These are phyloP conservation scores for Thelonectria discophora DNA, from an alignment of 2,329 filamentous ascomycete genomes.

Conservation along the genomic window DNA sequence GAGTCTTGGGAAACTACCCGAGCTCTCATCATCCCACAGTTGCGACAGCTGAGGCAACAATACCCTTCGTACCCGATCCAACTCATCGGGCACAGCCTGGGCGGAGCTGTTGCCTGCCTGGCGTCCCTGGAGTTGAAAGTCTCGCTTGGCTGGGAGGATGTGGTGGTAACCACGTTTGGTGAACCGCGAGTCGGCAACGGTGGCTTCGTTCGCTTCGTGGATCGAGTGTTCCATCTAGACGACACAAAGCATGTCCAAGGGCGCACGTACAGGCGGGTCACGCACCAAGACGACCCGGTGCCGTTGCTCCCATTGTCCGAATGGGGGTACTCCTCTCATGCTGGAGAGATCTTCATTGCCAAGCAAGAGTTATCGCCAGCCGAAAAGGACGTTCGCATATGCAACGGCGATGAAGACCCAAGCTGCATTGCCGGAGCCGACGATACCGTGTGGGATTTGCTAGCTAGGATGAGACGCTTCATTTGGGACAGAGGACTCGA, in stretches of 20 bases:
- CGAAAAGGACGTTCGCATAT: conserved; percentile 73
- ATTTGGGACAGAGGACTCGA: conserved; percentile 39
- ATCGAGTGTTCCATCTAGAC: conserved; percentile 59
- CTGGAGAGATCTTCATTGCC: conserved; percentile 86
- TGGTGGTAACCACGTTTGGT: conserved; percentile 89
- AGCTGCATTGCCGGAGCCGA: conserved; percentile 74
- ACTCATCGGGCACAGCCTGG: conserved; percentile 89
- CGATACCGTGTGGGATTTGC: conserved; percentile 46
- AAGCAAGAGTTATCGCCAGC: conserved; percentile 75
- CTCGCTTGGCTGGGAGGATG: conserved; percentile 76
- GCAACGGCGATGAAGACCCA: conserved; percentile 75
- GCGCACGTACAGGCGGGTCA: conserved; percentile 76
- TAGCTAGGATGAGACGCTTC: conserved; percentile 39
- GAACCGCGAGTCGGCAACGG: conserved; percentile 76
- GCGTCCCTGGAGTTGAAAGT: conserved; percentile 82
- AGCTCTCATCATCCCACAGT: conserved; percentile 70
- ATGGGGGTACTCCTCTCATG: conserved; percentile 88
- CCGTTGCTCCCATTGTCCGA: conserved; percentile 85
- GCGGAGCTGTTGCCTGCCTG: conserved; percentile 89
- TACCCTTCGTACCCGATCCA: conserved; percentile 79
- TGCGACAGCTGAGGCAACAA: conserved; percentile 66
- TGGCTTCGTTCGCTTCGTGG: conserved; percentile 64
- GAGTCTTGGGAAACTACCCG: conserved; percentile 83
- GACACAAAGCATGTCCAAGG: conserved; percentile 45
- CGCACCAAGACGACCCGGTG: conserved; percentile 87